Evolutionary conservation across 768 basidiomycete genomes (phyloP).

Genomic region (Mycena olivaceomarginata): DNA sequence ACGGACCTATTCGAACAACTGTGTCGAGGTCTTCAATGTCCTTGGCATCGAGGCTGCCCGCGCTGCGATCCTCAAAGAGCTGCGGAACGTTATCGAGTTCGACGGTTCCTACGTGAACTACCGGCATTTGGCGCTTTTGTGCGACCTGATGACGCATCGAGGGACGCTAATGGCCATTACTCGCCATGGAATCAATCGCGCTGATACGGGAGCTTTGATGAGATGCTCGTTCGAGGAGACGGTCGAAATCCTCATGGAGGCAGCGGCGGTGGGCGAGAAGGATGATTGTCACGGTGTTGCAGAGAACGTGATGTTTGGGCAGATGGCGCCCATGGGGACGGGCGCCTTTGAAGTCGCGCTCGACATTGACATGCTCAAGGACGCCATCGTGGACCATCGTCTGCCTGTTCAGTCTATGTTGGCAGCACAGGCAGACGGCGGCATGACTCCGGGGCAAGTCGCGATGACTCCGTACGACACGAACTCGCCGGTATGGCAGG

Average conservation of each 20-base stretch:
- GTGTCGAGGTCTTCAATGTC: slow-evolving; percentile 95
- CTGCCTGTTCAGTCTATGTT: slow-evolving; percentile 90
- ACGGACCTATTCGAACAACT: slow-evolving; percentile 97
- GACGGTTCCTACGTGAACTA: slow-evolving; percentile 99
- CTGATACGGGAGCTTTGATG: slow-evolving; percentile 99
- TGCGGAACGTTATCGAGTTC: slow-evolving; percentile 98
- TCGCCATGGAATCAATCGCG: slow-evolving; percentile 98
- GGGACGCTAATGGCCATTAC: slow-evolving; percentile 98
- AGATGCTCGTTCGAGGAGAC: slow-evolving; percentile 99
- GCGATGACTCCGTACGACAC: slow-evolving; percentile 98
- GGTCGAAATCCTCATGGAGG: slow-evolving; percentile 99
- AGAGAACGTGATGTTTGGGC: slow-evolving; percentile 99
- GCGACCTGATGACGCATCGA: slow-evolving; percentile 98
- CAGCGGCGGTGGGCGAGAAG: slow-evolving; percentile 97
- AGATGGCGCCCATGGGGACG: slow-evolving; percentile 99
- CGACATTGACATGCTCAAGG: slow-evolving; percentile 98
- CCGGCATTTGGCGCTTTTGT: slow-evolving; percentile 96
- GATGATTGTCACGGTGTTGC: slow-evolving; percentile 99
- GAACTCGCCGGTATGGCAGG: slow-evolving; percentile 91
- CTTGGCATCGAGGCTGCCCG: slow-evolving; percentile 98
- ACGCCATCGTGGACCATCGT: slow-evolving; percentile 97
- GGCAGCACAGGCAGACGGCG: slow-evolving; percentile 86
- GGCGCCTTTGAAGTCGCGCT: slow-evolving; percentile 97
- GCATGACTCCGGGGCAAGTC: slow-evolving; percentile 93
- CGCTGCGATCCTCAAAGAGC: slow-evolving; percentile 94